Evolutionary conservation across 495 filamentous ascomycete species (phyloP).

Genomic region (Cercophora scortea): DNA sequence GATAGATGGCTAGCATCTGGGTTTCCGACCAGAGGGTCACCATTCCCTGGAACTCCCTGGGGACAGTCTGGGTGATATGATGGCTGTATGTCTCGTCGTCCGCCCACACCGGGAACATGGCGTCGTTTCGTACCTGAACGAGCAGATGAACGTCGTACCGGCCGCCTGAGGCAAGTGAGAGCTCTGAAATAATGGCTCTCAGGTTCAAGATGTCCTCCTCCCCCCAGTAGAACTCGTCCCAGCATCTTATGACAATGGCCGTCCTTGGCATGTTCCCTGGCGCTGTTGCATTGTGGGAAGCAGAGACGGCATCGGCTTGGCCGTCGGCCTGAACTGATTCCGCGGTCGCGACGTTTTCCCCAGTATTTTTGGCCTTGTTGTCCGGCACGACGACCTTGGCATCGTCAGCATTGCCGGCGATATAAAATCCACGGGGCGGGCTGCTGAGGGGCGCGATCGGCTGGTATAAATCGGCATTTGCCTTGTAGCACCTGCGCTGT

Average conservation of each 20-base stretch:
- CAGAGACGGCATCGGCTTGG: not conserved
- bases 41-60: constrained; percentile 81
- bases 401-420: constrained; percentile 18
- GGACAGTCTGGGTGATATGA: constrained; percentile 61
- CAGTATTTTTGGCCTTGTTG: not conserved
- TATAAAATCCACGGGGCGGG: constrained; percentile 36
- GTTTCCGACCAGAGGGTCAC: constrained; percentile 85
- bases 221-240: constrained; percentile 62
- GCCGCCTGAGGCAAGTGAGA: constrained; percentile 66
- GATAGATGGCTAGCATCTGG: constrained; percentile 85
- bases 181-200: constrained; percentile 66
- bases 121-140: constrained; percentile 66
- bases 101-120: constrained; percentile 54
- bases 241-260: constrained; percentile 67
- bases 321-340: constrained; percentile 26
- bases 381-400: constrained; percentile 1
- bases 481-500: constrained; percentile 59
- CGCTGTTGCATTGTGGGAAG: constrained; percentile 1
- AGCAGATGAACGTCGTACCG: constrained; percentile 78
- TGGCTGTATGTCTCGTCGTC: constrained; percentile 48
- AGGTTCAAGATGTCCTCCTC: constrained; percentile 63
- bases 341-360: not conserved
- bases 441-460: constrained; percentile 22
- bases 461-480: constrained; percentile 66
- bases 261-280: constrained; percentile 44